phyloP scores from a whole-genome alignment of 768 basidiomycete genomes.

The Antrodiella citrinella region DNA sequence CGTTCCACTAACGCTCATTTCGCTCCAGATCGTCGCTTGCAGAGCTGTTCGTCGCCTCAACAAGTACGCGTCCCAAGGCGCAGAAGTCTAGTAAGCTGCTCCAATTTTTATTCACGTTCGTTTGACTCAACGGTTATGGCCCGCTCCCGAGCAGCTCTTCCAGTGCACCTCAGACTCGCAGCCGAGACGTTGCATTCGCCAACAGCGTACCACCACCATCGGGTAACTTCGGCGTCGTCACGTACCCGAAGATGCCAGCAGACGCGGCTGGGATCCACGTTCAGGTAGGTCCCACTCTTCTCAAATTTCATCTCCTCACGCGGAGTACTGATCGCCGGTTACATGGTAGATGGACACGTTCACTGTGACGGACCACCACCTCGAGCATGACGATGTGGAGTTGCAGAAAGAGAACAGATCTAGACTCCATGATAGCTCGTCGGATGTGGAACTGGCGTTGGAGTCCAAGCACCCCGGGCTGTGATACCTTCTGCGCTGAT shows the following conservation, averaged over 20 bases:
- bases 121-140: background rate
- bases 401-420: background rate
- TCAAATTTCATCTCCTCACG: too few relatives aligned
- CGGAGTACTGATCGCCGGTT: background rate
- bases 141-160: background rate
- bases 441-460: background rate
- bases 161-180: background rate
- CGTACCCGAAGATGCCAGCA: background rate
- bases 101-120: background rate
- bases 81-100: constrained; percentile 24
- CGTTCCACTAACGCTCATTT: background rate
- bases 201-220: background rate
- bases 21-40: constrained; percentile 49
- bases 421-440: background rate
- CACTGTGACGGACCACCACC: background rate
- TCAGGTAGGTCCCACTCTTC: background rate
- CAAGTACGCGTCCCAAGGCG: constrained; percentile 39
- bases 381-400: too few relatives aligned
- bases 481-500: too few relatives aligned
- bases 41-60: constrained; percentile 51
- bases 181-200: background rate
- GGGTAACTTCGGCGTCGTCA: background rate
- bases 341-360: background rate
- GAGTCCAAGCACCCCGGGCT: background rate
- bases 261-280: background rate